These are phyloP conservation scores for Guadua angustifolia DNA, from an alignment of 176 grass and related monocot species.

Conservation along the genomic window DNA sequence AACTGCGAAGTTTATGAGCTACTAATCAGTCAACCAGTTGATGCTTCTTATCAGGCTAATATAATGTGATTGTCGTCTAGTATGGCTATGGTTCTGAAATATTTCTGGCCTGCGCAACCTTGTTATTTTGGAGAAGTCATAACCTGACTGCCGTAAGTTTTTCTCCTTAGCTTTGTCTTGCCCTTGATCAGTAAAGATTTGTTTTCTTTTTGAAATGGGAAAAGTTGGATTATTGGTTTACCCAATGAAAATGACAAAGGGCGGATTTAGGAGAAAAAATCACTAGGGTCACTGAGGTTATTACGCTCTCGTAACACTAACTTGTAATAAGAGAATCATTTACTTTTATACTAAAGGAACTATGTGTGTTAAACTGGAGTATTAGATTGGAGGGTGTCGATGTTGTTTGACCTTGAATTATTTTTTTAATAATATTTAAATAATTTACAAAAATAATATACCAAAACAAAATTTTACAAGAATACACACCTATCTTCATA, in stretches of 20 bases:
- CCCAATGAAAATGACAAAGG: background rate
- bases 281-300: too few relatives aligned
- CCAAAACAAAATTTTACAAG: too few relatives aligned
- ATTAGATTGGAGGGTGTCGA: too few relatives aligned
- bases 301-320: too few relatives aligned
- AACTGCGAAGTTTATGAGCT: constrained; percentile 3
- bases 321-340: too few relatives aligned
- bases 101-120: background rate
- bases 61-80: background rate
- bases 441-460: too few relatives aligned
- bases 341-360: too few relatives aligned
- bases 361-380: too few relatives aligned
- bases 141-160: background rate
- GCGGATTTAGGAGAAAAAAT: too few relatives aligned
- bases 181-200: background rate
- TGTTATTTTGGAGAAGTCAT: background rate
- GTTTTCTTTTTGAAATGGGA: background rate
- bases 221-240: background rate
- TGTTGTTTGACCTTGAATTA: too few relatives aligned
- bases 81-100: background rate
- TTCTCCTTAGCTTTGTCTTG: background rate
- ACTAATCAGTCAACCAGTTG: background rate
- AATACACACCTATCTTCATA: too few relatives aligned
- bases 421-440: too few relatives aligned
- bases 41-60: background rate